These are phyloP conservation scores for Uronychia setigera DNA, from an alignment of 73 alveolate genomes.

Conservation along the genomic window DNA sequence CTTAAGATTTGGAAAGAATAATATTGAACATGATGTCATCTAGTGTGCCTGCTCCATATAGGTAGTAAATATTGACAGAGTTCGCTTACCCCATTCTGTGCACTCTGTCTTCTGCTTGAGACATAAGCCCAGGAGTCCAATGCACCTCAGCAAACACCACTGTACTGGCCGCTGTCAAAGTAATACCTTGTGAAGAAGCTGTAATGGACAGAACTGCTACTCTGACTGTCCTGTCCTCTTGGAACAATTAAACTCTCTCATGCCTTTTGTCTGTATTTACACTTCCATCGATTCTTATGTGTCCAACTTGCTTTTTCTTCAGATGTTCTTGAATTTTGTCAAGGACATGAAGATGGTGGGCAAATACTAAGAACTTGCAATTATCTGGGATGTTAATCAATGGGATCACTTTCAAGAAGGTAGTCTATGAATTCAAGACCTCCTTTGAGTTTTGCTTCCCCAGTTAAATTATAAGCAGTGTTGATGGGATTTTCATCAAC, in stretches of 20 bases:
- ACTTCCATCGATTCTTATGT: conserved; percentile 94
- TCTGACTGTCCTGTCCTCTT: conserved; percentile 63
- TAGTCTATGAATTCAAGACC: conserved; percentile 77
- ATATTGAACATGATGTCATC: conserved; percentile 88
- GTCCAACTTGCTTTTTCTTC: conserved; percentile 63
- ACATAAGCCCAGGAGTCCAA: conserved; percentile 96
- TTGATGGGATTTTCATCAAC: conserved; percentile 34
- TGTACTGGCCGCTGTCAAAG: conserved; percentile 92
- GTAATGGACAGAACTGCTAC: conserved; percentile 90
- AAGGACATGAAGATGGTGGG: conserved; percentile 89
- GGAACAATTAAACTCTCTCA: conserved; percentile 67
- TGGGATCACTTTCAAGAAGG: conserved; percentile 35
- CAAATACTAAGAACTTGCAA: conserved; percentile 88
- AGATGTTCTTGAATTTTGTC: conserved; percentile 82
- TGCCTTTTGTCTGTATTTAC: conserved; percentile 57
- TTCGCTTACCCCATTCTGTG: conserved; percentile 96
- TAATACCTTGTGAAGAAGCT: conserved; percentile 93
- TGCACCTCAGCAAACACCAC: conserved; percentile 75
- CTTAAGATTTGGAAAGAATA: conserved; percentile 77
- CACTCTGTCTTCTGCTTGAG: conserved; percentile 98
- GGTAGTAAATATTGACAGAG: conserved; percentile 94
- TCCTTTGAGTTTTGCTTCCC: conserved; percentile 79
- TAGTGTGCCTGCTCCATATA: conserved; percentile 94
- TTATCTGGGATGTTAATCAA: not conserved
- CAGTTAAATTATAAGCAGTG: conserved; percentile 76